phyloP scores from a whole-genome alignment of 2,329 filamentous ascomycete genomes.

The Fusarium acutatum region DNA sequence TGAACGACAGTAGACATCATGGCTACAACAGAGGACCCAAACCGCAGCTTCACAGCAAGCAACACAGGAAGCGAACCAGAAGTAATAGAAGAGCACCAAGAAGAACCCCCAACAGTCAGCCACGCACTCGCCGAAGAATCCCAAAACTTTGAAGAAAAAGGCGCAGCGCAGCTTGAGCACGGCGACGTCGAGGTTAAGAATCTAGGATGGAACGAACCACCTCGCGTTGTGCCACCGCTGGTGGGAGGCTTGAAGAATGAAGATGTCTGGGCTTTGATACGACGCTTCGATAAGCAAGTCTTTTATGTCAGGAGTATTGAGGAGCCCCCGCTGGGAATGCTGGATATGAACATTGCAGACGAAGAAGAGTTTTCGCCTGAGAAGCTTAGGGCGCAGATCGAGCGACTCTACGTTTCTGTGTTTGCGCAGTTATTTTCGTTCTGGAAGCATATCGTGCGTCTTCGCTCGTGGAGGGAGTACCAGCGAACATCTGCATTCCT shows the following conservation, averaged over 20 bases:
- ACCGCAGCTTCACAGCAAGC: conserved; percentile 24
- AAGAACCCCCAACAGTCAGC: conserved; percentile 47
- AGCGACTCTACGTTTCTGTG: conserved; percentile 84
- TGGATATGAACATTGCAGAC: conserved; percentile 83
- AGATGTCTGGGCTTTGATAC: conserved; percentile 75
- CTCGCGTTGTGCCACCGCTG: conserved; percentile 66
- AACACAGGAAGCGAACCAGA: conserved; percentile 41
- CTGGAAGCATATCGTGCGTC: conserved; percentile 77
- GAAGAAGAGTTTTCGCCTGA: conserved; percentile 88
- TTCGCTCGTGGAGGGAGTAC: conserved; percentile 82
- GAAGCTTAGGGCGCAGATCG: conserved; percentile 79
- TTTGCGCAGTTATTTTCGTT: conserved; percentile 71
- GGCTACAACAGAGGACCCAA: conserved; percentile 17
- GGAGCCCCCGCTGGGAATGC: conserved; percentile 62
- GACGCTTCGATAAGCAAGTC: conserved; percentile 77
- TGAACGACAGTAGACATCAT: neutral
- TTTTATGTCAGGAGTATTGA: conserved; percentile 73
- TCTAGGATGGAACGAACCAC: conserved; percentile 73
- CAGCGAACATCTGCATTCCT: conserved; percentile 72
- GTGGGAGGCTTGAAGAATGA: conserved; percentile 76
- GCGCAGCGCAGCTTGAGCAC: conserved; percentile 56
- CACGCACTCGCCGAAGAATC: conserved; percentile 49
- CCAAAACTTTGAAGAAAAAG: conserved; percentile 49
- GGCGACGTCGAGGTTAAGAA: conserved; percentile 67
- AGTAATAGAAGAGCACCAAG: conserved; percentile 39